A percentile compares a stretch with the other conserved stretches of the same genome.
Evolutionary conservation across 2,329 filamentous ascomycete species (phyloP).

Genomic region (Thermoascus crustaceus): DNA sequence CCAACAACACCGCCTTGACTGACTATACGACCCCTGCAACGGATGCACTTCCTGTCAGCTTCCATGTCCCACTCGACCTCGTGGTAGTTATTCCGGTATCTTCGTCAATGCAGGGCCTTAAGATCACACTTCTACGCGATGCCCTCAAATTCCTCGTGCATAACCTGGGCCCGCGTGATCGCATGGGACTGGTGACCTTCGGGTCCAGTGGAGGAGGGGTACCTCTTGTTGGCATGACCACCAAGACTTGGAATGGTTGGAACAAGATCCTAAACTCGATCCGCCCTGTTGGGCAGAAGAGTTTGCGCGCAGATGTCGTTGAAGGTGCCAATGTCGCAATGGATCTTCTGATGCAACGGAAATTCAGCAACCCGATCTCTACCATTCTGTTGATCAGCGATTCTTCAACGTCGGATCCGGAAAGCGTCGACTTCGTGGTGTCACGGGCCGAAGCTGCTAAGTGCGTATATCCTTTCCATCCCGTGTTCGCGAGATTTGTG

Average conservation of each 20-base stretch:
- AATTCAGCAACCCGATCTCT: conserved; percentile 88
- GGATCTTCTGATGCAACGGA: conserved; percentile 96
- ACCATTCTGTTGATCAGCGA: conserved; percentile 97
- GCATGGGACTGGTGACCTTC: conserved; percentile 96
- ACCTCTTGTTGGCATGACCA: conserved; percentile 95
- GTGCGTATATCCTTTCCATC: conserved; percentile 43
- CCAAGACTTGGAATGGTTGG: conserved; percentile 91
- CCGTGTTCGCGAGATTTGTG: conserved; percentile 1
- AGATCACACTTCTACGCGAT: conserved; percentile 89
- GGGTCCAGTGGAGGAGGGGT: conserved; percentile 89
- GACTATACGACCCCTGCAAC: conserved; percentile 72
- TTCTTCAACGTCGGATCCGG: conserved; percentile 84
- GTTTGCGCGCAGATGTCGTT: conserved; percentile 88
- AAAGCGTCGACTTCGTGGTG: conserved; percentile 96
- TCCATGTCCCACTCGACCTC: conserved; percentile 89
- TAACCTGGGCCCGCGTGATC: conserved; percentile 81
- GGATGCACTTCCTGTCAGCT: conserved; percentile 40
- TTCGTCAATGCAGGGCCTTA: conserved; percentile 98
- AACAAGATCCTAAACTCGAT: conserved; percentile 76
- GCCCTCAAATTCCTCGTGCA: conserved; percentile 86
- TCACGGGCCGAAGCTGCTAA: conserved; percentile 95
- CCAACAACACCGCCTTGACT: conserved; percentile 78
- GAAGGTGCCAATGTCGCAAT: conserved; percentile 97
- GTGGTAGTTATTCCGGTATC: conserved; percentile 96
- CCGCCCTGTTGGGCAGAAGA: conserved; percentile 91